Base-by-base conservation (phyloP, 257 asterid genomes). In the Ilex aquifolium region DNA sequence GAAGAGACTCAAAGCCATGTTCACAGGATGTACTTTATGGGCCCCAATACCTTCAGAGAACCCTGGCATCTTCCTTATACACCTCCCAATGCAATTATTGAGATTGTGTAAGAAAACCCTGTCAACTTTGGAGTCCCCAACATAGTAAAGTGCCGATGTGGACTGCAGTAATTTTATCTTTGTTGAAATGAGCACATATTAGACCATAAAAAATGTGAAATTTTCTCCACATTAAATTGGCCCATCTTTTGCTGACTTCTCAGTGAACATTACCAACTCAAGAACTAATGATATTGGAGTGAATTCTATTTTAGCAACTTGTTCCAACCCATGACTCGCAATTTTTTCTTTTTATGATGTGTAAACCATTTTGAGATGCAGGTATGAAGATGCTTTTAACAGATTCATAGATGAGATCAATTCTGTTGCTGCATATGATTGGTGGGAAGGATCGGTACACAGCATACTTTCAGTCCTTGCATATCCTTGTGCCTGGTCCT, bases 371-470 rank as follows among this genome's bases (percentile, higher is more conserved):
- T 63, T 56, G 39, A 52, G 32, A 61, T 69, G 77, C 91, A 90
- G 97, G 80, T 90, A 90, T 80, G 97, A 90, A 76, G 97, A 90
- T 82, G 95, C 97, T 61, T 90, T 88, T 73, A 90, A 82, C 82
- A 86, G 97, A 81, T 90, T 90, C 74, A 90, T 90, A 57, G 97
- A 90, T 62, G 95, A 85, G 75, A 62, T 88, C 53, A 90, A 90
- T 75, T 88, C 96, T 67, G 97, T 90, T 79, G 96, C 96, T 65
- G 87, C 95, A 51, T 90, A 83, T 62, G 96, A 88, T 74, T 90
- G 97, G 97, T 90, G 97, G 97, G 97, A 90, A 81, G 97, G 97
- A 61, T 90, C 97, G 27, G 95, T 90, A 36, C 97, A 90, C 76
- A 90, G 97, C 82, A 90, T 90, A 79, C 87, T 90, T 67, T 83